phyloP scores from a whole-genome alignment of 176 grass and related monocot genomes.

The Aegilops speltoides region DNA sequence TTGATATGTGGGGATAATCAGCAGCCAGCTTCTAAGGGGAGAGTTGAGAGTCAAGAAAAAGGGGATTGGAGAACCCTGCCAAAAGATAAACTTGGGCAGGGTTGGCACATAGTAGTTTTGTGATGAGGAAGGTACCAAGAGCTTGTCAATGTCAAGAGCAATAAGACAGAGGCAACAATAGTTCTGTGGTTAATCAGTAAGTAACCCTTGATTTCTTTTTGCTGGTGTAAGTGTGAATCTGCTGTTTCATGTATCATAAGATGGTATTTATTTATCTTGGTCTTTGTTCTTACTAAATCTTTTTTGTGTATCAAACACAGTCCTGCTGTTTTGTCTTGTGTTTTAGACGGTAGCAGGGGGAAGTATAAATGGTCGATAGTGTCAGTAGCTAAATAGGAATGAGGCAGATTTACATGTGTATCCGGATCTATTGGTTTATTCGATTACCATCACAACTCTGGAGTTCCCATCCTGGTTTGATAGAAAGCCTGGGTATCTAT shows the following conservation, averaged over 20 bases:
- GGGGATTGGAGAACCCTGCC: background rate
- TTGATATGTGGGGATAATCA: background rate
- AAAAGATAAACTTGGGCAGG: constrained; percentile 28
- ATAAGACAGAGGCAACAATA: constrained; percentile 25
- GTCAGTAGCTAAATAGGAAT: constrained; percentile 39
- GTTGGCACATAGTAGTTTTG: constrained; percentile 25
- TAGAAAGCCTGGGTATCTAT: background rate
- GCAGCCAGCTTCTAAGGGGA: background rate
- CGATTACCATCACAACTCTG: background rate
- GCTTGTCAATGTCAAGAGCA: background rate
- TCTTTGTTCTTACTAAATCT: constrained; percentile 12
- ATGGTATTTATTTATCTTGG: constrained; percentile 47
- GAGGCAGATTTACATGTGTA: constrained; percentile 36
- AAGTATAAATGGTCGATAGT: constrained; percentile 42
- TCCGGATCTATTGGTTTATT: constrained; percentile 21
- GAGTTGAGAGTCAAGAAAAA: background rate
- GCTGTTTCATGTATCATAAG: constrained; percentile 45
- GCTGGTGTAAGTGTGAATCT: constrained; percentile 44
- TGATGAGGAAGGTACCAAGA: background rate
- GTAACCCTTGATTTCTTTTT: constrained; percentile 44
- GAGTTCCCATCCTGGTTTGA: background rate
- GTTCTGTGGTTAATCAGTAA: constrained; percentile 33
- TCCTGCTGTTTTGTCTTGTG: background rate
- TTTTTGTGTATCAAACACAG: constrained; percentile 52
- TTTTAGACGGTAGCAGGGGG: constrained; percentile 33